Evolutionary conservation across 2,329 filamentous ascomycete genomes (phyloP), one percentile per base, ranked within the genome.

Genomic region (Myriosclerotinia duriaeana): DNA sequence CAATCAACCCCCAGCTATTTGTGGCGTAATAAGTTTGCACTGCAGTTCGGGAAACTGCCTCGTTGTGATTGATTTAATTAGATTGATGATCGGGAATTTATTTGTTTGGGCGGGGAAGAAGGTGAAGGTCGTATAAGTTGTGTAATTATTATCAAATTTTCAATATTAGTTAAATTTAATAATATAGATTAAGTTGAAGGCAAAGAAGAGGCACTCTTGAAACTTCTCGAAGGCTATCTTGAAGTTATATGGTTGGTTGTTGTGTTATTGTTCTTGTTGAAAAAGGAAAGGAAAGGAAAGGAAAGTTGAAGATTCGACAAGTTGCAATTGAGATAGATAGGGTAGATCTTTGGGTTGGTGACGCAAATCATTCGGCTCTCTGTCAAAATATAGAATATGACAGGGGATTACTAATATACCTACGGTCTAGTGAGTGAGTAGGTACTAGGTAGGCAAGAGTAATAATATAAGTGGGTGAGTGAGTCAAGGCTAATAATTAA

Each of bases 11-110:
- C 34, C 48, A 36, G 20, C 22, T 61, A 20, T 44, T 66, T 66
- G 64, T 61, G 55, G 64, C 55, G 64, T 65, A 61, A 61, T 65
- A 61, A 61, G 36, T 48, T 26, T 50, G 30, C 42, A 48, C 42
- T 50, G 61, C 46, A 53, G 34, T 66, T 59, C 46, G 44, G 46
- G 26, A 54, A 54, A 30, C 48, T 54, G 50, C 61, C 61, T 64
- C 5, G 52, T 64, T 54, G 36, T 44, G 34, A 50, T 20, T 17
- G 42, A 66, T 20, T 22, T 22, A 17, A 34, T 7, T 62, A 14
- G 34, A 63, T 62, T 67, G 42, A 53, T 26, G 20, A 50, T 50
- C 34, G 58, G 58, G 26, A 50, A 40, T 61, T 50, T 40, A 61
- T 38, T 48, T 50, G 58, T 14, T 17, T 60, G 5, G 30, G 30